These are phyloP conservation scores for Camelina hispida DNA, from an alignment of 345 rosid genomes.

Conservation along the genomic window DNA sequence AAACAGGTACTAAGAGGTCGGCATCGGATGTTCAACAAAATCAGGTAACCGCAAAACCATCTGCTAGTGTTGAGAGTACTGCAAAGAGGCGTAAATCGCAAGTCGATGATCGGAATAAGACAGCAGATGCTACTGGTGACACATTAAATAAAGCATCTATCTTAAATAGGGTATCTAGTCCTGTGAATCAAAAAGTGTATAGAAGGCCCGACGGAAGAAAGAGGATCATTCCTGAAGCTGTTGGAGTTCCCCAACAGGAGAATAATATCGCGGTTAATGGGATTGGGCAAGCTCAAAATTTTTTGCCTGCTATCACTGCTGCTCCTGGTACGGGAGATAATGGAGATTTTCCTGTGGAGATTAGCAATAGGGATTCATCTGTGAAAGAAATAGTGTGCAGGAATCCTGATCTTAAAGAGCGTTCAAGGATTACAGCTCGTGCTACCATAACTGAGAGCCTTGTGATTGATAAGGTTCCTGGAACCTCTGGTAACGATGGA, in stretches of 20 bases:
- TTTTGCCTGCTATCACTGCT: slow-evolving; percentile 49
- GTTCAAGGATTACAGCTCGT: slow-evolving; percentile 76
- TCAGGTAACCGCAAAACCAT: slow-evolving; percentile 57
- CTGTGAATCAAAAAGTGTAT: slow-evolving; percentile 92
- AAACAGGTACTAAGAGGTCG: slow-evolving; percentile 64
- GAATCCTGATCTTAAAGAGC: slow-evolving; percentile 69
- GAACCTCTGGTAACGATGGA: slow-evolving; percentile 59
- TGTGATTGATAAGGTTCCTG: slow-evolving; percentile 83
- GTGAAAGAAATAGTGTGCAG: slow-evolving; percentile 53
- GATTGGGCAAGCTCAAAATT: slow-evolving; percentile 51
- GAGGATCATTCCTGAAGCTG: slow-evolving; percentile 98
- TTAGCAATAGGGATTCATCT: slow-evolving; percentile 50
- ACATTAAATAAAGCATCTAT: slow-evolving; percentile 56
- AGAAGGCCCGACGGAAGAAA: slow-evolving; percentile 97
- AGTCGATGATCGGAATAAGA: slow-evolving; percentile 58
- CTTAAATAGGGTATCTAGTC: slow-evolving; percentile 66
- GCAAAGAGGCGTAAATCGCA: slow-evolving; percentile 63
- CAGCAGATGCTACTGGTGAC: slow-evolving; percentile 53
- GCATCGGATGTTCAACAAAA: slow-evolving; percentile 64
- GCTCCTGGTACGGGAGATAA: slow-evolving; percentile 53
- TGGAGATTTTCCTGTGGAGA: slow-evolving; percentile 52
- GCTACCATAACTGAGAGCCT: slow-evolving; percentile 77
- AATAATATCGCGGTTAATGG: slow-evolving; percentile 46
- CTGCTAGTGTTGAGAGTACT: slow-evolving; percentile 53
- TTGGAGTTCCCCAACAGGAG: slow-evolving; percentile 77